A percentile compares a stretch with the other conserved stretches of the same genome.
Conservation (phyloP, 768 basidiomycete genomes). For the Porphyrellus cyaneotinctus region DNA sequence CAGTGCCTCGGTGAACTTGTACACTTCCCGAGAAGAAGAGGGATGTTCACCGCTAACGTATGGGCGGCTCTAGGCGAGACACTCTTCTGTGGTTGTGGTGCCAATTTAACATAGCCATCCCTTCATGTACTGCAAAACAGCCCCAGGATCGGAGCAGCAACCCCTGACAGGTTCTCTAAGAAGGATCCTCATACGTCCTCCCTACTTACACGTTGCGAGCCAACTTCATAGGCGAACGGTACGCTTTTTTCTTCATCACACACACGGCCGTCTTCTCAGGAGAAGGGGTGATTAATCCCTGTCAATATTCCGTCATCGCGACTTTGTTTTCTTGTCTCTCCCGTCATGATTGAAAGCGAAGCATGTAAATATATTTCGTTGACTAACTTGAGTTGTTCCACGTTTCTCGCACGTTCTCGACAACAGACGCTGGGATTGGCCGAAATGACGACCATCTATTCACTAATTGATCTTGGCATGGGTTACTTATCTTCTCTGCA, state of each 20-base stretch:
- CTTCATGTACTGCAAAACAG: neutral
- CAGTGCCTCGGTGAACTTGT: neutral
- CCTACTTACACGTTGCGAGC: constrained; percentile 13
- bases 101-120: neutral
- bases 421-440: constrained; percentile 2
- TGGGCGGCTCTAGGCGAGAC: neutral
- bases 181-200: constrained; percentile 7
- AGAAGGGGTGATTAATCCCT: constrained; percentile 5
- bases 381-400: neutral
- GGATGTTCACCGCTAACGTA: neutral
- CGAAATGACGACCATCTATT: neutral
- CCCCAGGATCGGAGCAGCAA: neutral
- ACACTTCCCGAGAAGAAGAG: too few relatives aligned
- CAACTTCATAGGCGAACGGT: neutral
- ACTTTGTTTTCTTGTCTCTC: neutral
- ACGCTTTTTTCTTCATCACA: neutral
- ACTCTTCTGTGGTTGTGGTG: neutral
- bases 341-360: neutral
- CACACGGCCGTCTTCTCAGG: constrained; percentile 9
- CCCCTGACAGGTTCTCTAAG: neutral
- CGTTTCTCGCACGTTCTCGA: constrained; percentile 8
- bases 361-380: neutral
- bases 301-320: neutral
- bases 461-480: constrained; percentile 1
- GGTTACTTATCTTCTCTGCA: neutral